These are phyloP conservation scores for Endothia cerciana DNA, from an alignment of 2,329 filamentous ascomycete species.

Conservation along the genomic window DNA sequence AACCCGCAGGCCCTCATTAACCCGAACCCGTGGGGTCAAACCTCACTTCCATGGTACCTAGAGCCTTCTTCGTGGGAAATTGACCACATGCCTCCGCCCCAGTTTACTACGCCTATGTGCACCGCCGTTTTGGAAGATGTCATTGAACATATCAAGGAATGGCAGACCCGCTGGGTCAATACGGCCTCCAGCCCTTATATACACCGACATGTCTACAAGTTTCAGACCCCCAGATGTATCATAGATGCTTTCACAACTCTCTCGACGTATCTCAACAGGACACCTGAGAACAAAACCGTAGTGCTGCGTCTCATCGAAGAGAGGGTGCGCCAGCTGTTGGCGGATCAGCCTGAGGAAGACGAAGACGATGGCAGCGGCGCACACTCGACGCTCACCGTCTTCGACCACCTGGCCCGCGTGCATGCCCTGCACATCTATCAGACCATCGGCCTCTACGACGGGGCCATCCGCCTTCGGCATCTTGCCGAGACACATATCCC, in stretches of 20 bases:
- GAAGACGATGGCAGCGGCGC: background rate
- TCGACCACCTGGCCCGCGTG: constrained; percentile 44
- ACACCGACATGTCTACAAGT: constrained; percentile 37
- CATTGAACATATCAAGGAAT: constrained; percentile 30
- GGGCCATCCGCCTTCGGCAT: constrained; percentile 47
- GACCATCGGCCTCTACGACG: constrained; percentile 55
- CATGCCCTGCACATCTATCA: constrained; percentile 56
- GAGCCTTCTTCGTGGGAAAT: constrained; percentile 28
- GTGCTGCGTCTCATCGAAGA: constrained; percentile 27
- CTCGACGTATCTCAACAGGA: constrained; percentile 32
- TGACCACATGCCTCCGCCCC: constrained; percentile 11
- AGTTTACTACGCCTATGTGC: constrained; percentile 9
- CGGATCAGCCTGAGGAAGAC: constrained; percentile 5
- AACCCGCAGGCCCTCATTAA: background rate
- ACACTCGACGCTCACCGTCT: constrained; percentile 21
- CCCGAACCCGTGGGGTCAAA: background rate
- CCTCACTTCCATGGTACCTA: constrained; percentile 18
- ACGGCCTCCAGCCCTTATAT: constrained; percentile 39
- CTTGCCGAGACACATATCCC: constrained; percentile 39
- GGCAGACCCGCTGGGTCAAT: constrained; percentile 36
- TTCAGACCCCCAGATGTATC: constrained; percentile 35
- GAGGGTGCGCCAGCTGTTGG: constrained; percentile 24
- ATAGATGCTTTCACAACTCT: constrained; percentile 38
- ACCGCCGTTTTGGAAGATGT: constrained; percentile 23
- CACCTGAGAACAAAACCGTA: constrained; percentile 25